phyloP scores from a whole-genome alignment of 768 basidiomycete genomes.

The Collybia nuda region DNA sequence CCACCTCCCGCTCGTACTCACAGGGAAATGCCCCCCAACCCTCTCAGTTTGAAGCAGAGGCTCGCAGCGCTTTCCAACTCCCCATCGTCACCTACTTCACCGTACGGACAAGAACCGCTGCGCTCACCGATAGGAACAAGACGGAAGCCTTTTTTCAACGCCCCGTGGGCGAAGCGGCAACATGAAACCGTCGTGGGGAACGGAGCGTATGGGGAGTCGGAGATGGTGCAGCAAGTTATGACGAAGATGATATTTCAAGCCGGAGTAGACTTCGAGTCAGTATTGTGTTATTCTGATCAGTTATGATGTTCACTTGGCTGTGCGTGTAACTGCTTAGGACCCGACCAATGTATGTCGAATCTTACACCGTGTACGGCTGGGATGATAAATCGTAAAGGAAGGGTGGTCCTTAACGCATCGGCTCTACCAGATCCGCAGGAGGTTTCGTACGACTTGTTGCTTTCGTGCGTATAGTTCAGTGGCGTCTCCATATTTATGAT shows the following conservation, averaged over 20 bases:
- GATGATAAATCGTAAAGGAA: constrained; percentile 27
- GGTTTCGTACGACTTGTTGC: constrained; percentile 75
- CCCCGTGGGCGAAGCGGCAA: constrained; percentile 50
- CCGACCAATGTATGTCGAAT: constrained; percentile 71
- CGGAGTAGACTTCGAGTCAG: constrained; percentile 87
- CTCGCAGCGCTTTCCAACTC: constrained; percentile 62
- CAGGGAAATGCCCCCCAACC: constrained; percentile 22
- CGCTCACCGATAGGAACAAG: constrained; percentile 18
- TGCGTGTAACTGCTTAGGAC: constrained; percentile 48
- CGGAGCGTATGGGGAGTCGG: constrained; percentile 47
- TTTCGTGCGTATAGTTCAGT: constrained; percentile 50
- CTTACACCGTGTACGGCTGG: constrained; percentile 4
- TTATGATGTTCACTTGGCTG: not conserved
- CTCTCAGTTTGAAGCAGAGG: constrained; percentile 61
- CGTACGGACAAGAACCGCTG: constrained; percentile 23
- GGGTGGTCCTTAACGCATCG: constrained; percentile 83
- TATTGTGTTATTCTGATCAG: constrained; percentile 9
- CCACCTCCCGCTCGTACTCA: not conserved
- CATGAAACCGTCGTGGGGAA: constrained; percentile 20
- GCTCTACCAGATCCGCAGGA: constrained; percentile 78
- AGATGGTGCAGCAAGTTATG: constrained; percentile 67
- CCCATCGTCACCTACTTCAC: constrained; percentile 46
- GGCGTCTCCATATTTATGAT: constrained; percentile 2
- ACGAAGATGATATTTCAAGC: constrained; percentile 80
- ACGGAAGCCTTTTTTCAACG: constrained; percentile 43